phyloP scores from a whole-genome alignment of 129 eudicot species.

The Sambucus nigra region DNA sequence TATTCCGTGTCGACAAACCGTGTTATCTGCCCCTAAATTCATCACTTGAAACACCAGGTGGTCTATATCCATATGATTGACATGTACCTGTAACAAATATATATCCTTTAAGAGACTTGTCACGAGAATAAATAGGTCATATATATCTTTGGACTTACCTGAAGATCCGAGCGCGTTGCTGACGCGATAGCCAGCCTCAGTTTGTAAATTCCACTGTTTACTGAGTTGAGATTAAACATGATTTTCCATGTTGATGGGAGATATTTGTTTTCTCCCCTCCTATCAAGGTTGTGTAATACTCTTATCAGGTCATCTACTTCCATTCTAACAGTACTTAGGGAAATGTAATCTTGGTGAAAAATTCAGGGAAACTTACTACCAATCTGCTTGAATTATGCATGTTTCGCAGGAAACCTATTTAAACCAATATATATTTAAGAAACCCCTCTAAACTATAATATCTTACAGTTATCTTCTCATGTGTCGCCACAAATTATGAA shows the following conservation, averaged over 20 bases:
- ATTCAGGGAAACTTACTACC: no score
- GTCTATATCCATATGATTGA: slow-evolving; percentile 20
- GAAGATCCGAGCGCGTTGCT: slow-evolving; percentile 32
- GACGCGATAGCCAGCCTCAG: slow-evolving; percentile 39
- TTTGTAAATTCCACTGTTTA: slow-evolving; percentile 25
- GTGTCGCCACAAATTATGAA: no score
- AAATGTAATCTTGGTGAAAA: no score
- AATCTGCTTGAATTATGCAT: no score
- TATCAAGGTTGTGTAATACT: neutral
- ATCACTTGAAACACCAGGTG: slow-evolving; percentile 28
- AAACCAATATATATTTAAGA: no score
- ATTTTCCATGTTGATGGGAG: slow-evolving; percentile 32
- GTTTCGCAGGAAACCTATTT: no score
- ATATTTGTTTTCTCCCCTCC: slow-evolving; percentile 30
- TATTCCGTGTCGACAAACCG: slow-evolving; percentile 40
- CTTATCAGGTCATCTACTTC: neutral
- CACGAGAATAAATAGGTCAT: no score
- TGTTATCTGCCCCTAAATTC: slow-evolving; percentile 31
- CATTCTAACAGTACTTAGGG: no score
- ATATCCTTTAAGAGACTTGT: neutral
- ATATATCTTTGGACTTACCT: no score
- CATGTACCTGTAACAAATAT: slow-evolving; percentile 25
- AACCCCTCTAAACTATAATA: no score
- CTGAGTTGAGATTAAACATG: slow-evolving; percentile 26
- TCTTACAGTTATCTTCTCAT: no score